phyloP scores from a whole-genome alignment of 2,329 filamentous ascomycete species.

The Penicillium sp. region DNA sequence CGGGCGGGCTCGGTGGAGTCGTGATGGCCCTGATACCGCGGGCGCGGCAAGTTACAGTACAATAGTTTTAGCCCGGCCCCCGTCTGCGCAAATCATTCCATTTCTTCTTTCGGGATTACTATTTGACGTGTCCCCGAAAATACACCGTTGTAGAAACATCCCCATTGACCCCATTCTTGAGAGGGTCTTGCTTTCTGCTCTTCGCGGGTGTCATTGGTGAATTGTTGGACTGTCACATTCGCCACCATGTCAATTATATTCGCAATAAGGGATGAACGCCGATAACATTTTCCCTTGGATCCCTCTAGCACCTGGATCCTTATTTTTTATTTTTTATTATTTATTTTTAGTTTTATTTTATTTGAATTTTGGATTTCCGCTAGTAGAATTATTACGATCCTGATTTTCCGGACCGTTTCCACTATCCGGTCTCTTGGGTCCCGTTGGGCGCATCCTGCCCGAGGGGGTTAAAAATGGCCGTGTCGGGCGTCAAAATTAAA shows the following conservation, averaged over 20 bases:
- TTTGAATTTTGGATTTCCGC: too few species aligned
- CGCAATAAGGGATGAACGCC: background rate
- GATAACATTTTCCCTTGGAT: background rate
- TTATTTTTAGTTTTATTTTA: too few species aligned
- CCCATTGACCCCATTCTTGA: background rate
- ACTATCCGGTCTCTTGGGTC: conserved; percentile 7
- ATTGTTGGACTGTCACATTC: background rate
- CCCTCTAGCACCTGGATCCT: too few species aligned
- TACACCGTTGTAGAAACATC: background rate
- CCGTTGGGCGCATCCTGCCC: conserved; percentile 11
- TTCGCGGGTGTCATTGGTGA: background rate
- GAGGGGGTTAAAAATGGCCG: background rate
- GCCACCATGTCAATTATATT: background rate
- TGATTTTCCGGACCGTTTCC: conserved; percentile 1
- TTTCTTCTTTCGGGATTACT: background rate
- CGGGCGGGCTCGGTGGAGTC: conserved; percentile 5
- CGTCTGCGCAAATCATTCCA: background rate
- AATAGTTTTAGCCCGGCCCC: conserved; percentile 17
- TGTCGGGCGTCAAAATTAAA: conserved; percentile 1
- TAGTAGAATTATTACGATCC: background rate
- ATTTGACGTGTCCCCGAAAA: background rate
- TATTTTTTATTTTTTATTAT: too few species aligned
- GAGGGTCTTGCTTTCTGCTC: background rate
- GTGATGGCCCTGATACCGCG: background rate
- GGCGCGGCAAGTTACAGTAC: conserved; percentile 19